Evolutionary conservation across 495 filamentous ascomycete genomes (phyloP), one percentile per base, ranked within the genome.

Genomic region (Penicillium herquei): DNA sequence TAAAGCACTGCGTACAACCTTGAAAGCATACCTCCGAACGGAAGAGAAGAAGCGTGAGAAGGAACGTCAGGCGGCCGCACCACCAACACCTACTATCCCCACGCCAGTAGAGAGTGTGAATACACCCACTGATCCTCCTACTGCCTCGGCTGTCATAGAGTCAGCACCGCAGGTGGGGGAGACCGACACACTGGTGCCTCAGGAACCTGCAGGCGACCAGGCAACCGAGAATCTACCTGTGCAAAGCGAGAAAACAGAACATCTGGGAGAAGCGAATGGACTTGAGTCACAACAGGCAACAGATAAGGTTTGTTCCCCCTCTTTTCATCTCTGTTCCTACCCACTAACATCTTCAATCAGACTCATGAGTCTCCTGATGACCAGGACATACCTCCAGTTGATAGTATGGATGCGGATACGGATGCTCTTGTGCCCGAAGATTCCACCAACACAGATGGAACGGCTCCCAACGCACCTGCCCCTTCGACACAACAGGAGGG

Each of bases 11-110:
- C 85, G 94, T 52, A 91, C 86, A 2, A 98, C 94, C 1, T 86
- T 97, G 49, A 87, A 87, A 58, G 91, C 92, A 3, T 98, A 95
- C 62, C 72, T 99, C 21, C 83, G 87, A 41, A 93, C 88, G 1
- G 87, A 88, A 58, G 89, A 93, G 70, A 96, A 95, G 78, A 96
- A 95, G 55, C 75, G 81, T 51, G 79, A 88, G 32, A 89, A 84
- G 59, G 78, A 80, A 39, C 76, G 78, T 41, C 73, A 72, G 34
- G 70, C 71, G 1, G 62, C 71, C 13, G 68, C 74, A 5, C 62
- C 73, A 14, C 66, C 65, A 35, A 60, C 68, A 26, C 58, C 62
- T 17, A 46, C 64, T 16, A 39, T 53, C 8, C 58, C 60, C 11
- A 61, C 67, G 0, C 61, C 64, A 11, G 62, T 55, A 11, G 66